These are phyloP conservation scores for Curvularia verruculosa DNA, from an alignment of 2,329 filamentous ascomycete genomes.

Conservation along the genomic window DNA sequence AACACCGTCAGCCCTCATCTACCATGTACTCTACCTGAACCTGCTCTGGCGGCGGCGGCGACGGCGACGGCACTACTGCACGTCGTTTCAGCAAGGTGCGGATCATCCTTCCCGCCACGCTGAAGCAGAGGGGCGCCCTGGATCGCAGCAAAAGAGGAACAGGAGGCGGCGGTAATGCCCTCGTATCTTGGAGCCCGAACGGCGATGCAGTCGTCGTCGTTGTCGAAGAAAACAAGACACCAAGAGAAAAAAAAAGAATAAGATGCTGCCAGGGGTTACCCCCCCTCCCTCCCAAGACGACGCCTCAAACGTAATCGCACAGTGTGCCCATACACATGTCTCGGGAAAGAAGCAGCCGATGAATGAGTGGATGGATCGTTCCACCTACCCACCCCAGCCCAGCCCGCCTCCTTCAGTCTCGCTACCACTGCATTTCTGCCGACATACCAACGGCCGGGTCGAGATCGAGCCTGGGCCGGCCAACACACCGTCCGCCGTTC, in stretches of 20 bases:
- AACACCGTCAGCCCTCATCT: not conserved
- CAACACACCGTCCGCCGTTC: conserved; percentile 10
- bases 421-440: conserved; percentile 17
- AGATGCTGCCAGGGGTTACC: not conserved
- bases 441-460: conserved; percentile 23
- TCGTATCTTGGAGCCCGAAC: not conserved
- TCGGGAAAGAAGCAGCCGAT: conserved; percentile 18
- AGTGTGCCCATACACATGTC: conserved; percentile 1
- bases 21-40: not conserved
- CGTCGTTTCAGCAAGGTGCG: conserved; percentile 23
- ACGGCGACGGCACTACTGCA: conserved; percentile 20
- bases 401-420: not conserved
- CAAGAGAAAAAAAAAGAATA: not conserved
- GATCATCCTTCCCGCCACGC: conserved; percentile 27
- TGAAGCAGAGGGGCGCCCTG: conserved; percentile 5
- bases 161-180: not conserved
- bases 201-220: too few relatives aligned
- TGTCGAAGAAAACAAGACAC: too few relatives aligned
- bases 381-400: not conserved
- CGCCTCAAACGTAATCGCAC: not conserved
- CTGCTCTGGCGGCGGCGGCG: conserved; percentile 12
- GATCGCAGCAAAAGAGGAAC: conserved; percentile 7
- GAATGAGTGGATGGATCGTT: not conserved
- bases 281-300: not conserved
- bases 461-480: conserved; percentile 21